phyloP scores from a whole-genome alignment of 495 filamentous ascomycete genomes.

The Penicillium tannophilum region DNA sequence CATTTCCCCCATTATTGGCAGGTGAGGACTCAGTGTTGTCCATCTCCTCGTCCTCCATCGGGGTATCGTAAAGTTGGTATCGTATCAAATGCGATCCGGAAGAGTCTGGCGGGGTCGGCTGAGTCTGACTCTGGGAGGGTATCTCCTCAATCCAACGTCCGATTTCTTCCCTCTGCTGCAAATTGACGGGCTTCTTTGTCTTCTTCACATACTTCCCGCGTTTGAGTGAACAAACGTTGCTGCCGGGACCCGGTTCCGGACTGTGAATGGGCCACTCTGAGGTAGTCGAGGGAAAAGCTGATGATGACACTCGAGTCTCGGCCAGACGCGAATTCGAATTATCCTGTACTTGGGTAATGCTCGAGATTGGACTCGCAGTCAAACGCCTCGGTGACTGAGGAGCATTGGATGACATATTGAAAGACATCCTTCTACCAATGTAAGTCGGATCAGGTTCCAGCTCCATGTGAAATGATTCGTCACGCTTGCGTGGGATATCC shows the following conservation, averaged over 20 bases:
- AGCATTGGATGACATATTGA: neutral
- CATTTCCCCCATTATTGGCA: neutral
- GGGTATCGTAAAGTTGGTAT: neutral
- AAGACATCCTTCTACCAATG: neutral
- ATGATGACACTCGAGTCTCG: neutral
- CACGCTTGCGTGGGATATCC: neutral
- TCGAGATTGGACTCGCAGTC: neutral
- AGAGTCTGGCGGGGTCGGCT: neutral
- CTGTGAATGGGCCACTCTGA: neutral
- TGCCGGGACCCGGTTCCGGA: neutral
- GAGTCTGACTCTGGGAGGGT: neutral
- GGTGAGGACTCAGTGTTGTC: neutral
- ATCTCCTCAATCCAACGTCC: neutral
- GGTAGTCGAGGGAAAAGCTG: neutral
- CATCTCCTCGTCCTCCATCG: neutral
- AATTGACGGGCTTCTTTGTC: neutral
- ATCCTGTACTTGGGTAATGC: neutral
- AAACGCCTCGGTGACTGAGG: neutral
- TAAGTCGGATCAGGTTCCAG: neutral
- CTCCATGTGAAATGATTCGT: neutral
- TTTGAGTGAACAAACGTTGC: neutral
- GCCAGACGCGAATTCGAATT: too few species aligned
- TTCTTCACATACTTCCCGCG: neutral
- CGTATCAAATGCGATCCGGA: neutral
- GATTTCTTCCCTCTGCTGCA: neutral